These are phyloP conservation scores for Penicillium capsulatum DNA, from an alignment of 2,329 filamentous ascomycete genomes.

Conservation along the genomic window DNA sequence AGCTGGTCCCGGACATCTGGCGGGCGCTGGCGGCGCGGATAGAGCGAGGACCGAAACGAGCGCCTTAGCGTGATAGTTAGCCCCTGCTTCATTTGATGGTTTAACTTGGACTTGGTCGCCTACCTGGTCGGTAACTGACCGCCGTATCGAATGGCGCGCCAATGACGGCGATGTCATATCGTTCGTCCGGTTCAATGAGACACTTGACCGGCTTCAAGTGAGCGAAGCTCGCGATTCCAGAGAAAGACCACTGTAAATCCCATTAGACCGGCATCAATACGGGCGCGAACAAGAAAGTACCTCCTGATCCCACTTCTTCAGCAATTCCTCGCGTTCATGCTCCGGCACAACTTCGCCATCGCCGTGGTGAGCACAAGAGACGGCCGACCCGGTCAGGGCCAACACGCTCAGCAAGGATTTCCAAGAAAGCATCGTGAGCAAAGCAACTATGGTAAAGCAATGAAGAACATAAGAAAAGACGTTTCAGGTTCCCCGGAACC, in stretches of 20 bases:
- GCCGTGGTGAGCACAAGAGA: constrained; percentile 40
- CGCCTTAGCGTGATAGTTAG: constrained; percentile 38
- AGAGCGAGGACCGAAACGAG: constrained; percentile 79
- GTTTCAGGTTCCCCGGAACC: too few species aligned
- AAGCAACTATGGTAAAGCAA: too few species aligned
- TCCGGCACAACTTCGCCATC: constrained; percentile 39
- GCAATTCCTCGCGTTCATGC: constrained; percentile 40
- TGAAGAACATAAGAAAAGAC: too few species aligned
- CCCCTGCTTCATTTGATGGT: constrained; percentile 24
- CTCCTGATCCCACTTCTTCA: constrained; percentile 48
- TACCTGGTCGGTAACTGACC: constrained; percentile 61
- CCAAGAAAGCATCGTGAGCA: constrained; percentile 26
- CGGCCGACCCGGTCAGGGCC: constrained; percentile 31
- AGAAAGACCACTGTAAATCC: constrained; percentile 62
- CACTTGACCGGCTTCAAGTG: constrained; percentile 67
- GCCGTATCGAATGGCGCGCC: constrained; percentile 72
- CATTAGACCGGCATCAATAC: too few species aligned
- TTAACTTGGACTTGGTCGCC: constrained; percentile 34
- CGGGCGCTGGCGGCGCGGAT: constrained; percentile 80
- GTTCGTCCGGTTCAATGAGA: constrained; percentile 59
- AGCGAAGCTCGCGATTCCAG: constrained; percentile 71
- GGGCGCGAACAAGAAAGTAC: too few species aligned
- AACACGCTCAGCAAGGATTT: constrained; percentile 31
- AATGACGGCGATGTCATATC: constrained; percentile 67
- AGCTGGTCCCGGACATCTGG: constrained; percentile 74